Base-by-base conservation (phyloP, 257 asterid species). In the Lycium ferocissimum region DNA sequence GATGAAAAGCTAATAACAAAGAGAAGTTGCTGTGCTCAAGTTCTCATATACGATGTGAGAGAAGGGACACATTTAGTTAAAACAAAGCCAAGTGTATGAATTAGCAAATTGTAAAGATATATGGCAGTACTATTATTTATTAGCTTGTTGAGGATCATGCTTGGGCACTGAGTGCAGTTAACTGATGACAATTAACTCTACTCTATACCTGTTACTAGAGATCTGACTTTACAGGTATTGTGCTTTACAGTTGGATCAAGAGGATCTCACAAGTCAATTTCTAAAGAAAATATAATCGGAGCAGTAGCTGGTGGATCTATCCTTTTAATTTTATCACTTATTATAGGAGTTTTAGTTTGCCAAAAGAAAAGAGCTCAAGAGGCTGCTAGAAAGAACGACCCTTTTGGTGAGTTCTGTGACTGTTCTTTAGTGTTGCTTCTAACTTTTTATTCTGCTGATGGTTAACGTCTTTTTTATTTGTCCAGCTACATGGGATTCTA, bases 401-500 rank as follows among this genome's bases (percentile, higher is more conserved):
- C 99, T 83, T 95, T 95, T 84, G 96, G 99, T 94, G 91, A 78
- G 83, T 47, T 58, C 81, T 18, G 59, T 75, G 14, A 78, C 59
- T 65, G 35, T 35, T 17, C 61, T 82, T 51, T 22, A 81, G 62
- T 66, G 47, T 45, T 17, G 83, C 66, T 40, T 84, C 20, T 45
- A 51, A 59, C 51, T 15, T 56, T 3, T 15, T 18, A 43, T 82
- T 79, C 66, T 33, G 87, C 83, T 84, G 79, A 57, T 9, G 26
- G 70, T 81, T 81, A 15, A 78, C 35, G 1, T 37, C 53, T 22
- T 57, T 69, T 43, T 38, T 80, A 70, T 83, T 35, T 69, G 69
- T 91, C 89, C 92, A 95, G 99, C 94, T 65, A 89, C 94, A 7
- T 95, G 99, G 99, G 89, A 93, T 76, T 83, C 88, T 37, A 84